These are phyloP conservation scores for Clavulina sp. DNA, from an alignment of 768 basidiomycete species.

Conservation along the genomic window DNA sequence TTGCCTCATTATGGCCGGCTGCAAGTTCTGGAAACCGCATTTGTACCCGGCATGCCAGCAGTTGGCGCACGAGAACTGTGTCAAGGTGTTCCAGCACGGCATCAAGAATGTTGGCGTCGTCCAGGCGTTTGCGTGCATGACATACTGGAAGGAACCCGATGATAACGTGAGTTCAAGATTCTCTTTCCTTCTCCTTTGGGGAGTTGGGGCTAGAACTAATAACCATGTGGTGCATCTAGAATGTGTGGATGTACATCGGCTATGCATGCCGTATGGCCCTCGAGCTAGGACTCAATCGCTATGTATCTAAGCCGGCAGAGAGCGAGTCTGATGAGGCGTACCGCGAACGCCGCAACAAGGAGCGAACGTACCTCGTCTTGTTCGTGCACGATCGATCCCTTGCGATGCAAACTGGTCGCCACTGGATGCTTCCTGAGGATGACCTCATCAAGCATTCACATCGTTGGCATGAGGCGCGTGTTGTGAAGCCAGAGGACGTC, in stretches of 20 bases:
- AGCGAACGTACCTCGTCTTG: slow-evolving; percentile 71
- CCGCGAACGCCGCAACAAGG: slow-evolving; percentile 65
- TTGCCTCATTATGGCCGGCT: slow-evolving; percentile 63
- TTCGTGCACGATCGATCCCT: slow-evolving; percentile 77
- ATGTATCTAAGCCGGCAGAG: slow-evolving; percentile 33
- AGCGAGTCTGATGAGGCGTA: slow-evolving; percentile 48
- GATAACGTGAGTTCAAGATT: slow-evolving; percentile 39
- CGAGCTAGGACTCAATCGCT: slow-evolving; percentile 64
- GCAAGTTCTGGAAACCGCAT: slow-evolving; percentile 64
- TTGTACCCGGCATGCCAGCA: slow-evolving; percentile 50
- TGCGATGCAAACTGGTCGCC: slow-evolving; percentile 69
- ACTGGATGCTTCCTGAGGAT: slow-evolving; percentile 81
- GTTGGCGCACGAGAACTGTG: slow-evolving; percentile 55
- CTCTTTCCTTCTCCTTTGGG: neutral
- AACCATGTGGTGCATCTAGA: slow-evolving; percentile 22
- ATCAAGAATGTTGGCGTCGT: slow-evolving; percentile 74
- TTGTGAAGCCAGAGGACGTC: slow-evolving; percentile 60
- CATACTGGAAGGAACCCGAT: slow-evolving; percentile 79
- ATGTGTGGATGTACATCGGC: slow-evolving; percentile 78
- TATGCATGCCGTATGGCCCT: slow-evolving; percentile 82
- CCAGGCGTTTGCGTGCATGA: slow-evolving; percentile 76
- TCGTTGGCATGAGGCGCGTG: slow-evolving; percentile 50
- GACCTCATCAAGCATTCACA: slow-evolving; percentile 52
- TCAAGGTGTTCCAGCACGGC: slow-evolving; percentile 59
- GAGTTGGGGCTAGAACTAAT: neutral